phyloP scores from a whole-genome alignment of 208 protist genomes.

The Trypanosoma melophagium region DNA sequence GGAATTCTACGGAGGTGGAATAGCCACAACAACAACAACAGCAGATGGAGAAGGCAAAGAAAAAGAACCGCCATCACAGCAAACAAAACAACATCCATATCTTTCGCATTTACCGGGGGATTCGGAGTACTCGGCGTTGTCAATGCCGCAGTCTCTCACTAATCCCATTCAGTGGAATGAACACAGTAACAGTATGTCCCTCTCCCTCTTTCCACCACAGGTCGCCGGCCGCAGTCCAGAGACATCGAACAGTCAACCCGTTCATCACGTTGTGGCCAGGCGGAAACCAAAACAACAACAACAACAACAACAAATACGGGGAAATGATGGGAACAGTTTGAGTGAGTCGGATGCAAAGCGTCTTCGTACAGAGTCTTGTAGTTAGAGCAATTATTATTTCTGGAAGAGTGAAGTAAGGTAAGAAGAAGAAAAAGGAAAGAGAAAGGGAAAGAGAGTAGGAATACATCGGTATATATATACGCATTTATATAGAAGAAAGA shows the following conservation, averaged over 20 bases:
- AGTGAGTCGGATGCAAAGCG: slow-evolving; percentile 23
- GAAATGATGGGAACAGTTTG: background rate
- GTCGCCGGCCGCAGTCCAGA: slow-evolving; percentile 34
- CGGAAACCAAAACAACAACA: slow-evolving; percentile 69
- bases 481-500: no score
- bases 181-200: slow-evolving; percentile 71
- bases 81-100: slow-evolving; percentile 46
- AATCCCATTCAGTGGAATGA: slow-evolving; percentile 61
- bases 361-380: slow-evolving; percentile 19
- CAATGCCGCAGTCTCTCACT: slow-evolving; percentile 71
- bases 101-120: slow-evolving; percentile 58
- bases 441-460: background rate
- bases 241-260: slow-evolving; percentile 32
- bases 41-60: background rate
- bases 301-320: background rate
- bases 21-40: slow-evolving; percentile 8
- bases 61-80: slow-evolving; percentile 4
- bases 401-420: background rate
- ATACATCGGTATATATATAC: no score
- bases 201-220: slow-evolving; percentile 79
- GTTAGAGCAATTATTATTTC: background rate
- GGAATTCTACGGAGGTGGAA: slow-evolving; percentile 53
- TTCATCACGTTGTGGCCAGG: slow-evolving; percentile 59
- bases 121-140: slow-evolving; percentile 54
- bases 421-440: slow-evolving; percentile 1